These are phyloP conservation scores for Ceratocystis albifundus DNA, from an alignment of 2,329 filamentous ascomycete genomes.

Conservation along the genomic window DNA sequence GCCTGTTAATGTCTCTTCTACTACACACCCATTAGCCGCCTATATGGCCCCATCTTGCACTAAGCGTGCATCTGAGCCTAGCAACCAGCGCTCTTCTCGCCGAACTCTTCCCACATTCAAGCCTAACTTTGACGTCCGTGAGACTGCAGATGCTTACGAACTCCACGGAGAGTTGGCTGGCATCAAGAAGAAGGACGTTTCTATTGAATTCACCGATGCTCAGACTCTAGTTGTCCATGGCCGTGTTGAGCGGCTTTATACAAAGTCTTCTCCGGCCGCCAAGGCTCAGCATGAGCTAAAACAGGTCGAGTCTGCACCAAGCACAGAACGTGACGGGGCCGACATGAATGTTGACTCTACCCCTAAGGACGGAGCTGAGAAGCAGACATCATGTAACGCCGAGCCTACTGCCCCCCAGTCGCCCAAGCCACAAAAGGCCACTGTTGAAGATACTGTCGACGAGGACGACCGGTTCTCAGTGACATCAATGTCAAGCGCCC, in stretches of 20 bases:
- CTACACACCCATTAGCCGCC: conserved; percentile 3
- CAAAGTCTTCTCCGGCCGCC: conserved; percentile 30
- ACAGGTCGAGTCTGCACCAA: conserved; percentile 29
- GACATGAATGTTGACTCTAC: conserved; percentile 36
- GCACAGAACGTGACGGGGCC: conserved; percentile 36
- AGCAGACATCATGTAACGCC: background rate
- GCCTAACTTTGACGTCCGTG: conserved; percentile 68
- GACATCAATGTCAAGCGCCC: conserved; percentile 24
- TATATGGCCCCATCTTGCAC: background rate
- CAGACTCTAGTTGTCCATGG: conserved; percentile 63
- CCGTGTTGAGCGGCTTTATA: conserved; percentile 52
- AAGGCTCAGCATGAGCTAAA: background rate
- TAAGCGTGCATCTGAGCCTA: background rate
- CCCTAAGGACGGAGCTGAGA: conserved; percentile 19
- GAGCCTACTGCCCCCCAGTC: conserved; percentile 24
- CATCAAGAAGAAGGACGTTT: conserved; percentile 59
- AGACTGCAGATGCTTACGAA: conserved; percentile 57
- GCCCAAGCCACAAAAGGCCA: conserved; percentile 43
- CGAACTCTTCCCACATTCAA: conserved; percentile 46
- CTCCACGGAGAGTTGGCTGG: conserved; percentile 72
- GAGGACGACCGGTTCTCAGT: conserved; percentile 27
- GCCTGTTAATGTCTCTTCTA: conserved; percentile 7
- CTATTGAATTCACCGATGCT: conserved; percentile 67
- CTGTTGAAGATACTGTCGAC: conserved; percentile 48
- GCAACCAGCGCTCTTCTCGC: conserved; percentile 17